Evolutionary conservation across 2,329 filamentous ascomycete genomes (phyloP).

Genomic region (Hypoxylon sp.): DNA sequence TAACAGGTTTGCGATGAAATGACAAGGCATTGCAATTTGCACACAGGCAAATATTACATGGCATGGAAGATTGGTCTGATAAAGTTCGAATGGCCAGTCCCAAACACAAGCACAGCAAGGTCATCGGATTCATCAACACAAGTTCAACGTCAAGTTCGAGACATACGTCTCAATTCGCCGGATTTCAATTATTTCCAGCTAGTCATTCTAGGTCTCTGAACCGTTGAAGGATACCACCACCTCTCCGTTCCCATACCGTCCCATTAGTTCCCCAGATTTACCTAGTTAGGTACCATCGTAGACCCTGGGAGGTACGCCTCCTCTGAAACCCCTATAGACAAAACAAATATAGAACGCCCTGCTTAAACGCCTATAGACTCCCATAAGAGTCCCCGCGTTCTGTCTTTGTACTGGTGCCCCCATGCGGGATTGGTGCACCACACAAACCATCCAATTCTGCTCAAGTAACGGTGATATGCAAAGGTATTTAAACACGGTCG

Average conservation of each 20-base stretch:
- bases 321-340: constrained; percentile 4
- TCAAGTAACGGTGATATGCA: constrained; percentile 27
- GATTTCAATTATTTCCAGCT: constrained; percentile 10
- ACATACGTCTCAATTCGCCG: constrained; percentile 1
- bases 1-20: not conserved
- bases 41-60: not conserved
- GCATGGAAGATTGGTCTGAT: not conserved
- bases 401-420: constrained; percentile 4
- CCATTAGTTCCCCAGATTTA: constrained; percentile 1
- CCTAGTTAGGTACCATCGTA: too few species aligned
- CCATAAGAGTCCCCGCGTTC: constrained; percentile 1
- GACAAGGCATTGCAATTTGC: not conserved
- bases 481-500: constrained; percentile 27
- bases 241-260: constrained; percentile 17
- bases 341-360: constrained; percentile 27
- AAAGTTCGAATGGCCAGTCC: not conserved
- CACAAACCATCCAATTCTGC: constrained; percentile 22
- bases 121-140: not conserved
- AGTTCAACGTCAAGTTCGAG: not conserved
- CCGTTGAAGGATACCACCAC: constrained; percentile 10
- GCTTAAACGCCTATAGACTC: constrained; percentile 10
- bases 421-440: constrained; percentile 8
- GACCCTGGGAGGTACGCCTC: not conserved
- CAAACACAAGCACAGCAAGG: not conserved
- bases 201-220: constrained; percentile 27